phyloP scores from a whole-genome alignment of 805 yeast species.

The Lipomyces kockii region DNA sequence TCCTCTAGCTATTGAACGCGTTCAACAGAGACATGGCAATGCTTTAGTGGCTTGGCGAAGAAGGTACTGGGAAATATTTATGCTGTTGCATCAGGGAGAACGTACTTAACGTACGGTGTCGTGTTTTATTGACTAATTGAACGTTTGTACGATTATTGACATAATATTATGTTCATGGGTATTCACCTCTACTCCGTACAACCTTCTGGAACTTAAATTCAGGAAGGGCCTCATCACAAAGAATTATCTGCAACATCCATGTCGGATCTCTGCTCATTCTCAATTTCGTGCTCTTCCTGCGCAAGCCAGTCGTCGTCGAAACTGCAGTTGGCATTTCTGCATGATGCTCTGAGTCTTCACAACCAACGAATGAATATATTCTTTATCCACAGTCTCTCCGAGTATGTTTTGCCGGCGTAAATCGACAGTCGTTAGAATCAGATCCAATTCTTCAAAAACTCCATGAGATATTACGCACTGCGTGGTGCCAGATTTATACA shows the following conservation, averaged over 20 bases:
- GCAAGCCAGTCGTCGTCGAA: background rate
- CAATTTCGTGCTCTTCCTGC: background rate
- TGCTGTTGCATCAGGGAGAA: background rate
- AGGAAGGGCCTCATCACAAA: background rate
- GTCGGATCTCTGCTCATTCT: background rate
- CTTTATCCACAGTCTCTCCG: constrained; percentile 17
- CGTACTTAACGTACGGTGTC: background rate
- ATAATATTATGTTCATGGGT: background rate
- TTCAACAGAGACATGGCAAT: constrained; percentile 17
- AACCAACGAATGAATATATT: background rate
- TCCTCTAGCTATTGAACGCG: background rate
- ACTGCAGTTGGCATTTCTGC: constrained; percentile 1
- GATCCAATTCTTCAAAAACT: constrained; percentile 14
- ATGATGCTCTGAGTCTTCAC: background rate
- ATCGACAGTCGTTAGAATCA: constrained; percentile 11
- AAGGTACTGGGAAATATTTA: constrained; percentile 10
- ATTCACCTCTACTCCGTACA: background rate
- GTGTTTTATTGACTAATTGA: background rate
- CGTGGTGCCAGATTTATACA: background rate
- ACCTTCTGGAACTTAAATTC: no score
- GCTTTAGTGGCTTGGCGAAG: constrained; percentile 2
- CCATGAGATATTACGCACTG: background rate
- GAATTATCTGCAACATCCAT: background rate
- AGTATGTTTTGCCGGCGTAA: constrained; percentile 9
- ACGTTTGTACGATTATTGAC: background rate